Evolutionary conservation across 768 basidiomycete species (phyloP).

Genomic region (Daedaleopsis nitida): DNA sequence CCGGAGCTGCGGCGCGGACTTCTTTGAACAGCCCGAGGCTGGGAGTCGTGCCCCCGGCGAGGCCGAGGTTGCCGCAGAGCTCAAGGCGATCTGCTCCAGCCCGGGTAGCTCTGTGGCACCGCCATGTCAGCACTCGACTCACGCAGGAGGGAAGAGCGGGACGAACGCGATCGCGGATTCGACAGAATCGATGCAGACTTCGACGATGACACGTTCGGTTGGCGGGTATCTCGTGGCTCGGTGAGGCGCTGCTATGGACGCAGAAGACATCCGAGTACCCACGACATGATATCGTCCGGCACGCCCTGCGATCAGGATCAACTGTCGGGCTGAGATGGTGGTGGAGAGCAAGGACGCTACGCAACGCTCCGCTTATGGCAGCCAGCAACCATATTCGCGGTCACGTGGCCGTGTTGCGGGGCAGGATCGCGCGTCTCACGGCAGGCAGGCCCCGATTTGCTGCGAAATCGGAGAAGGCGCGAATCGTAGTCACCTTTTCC

Average conservation of each 20-base stretch:
- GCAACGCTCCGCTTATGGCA: background rate
- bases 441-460: too few species aligned
- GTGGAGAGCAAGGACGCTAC: background rate
- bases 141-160: background rate
- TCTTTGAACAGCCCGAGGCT: conserved; percentile 70
- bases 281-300: background rate
- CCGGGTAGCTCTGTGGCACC: conserved; percentile 53
- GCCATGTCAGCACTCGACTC: background rate
- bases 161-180: conserved; percentile 69
- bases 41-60: conserved; percentile 84
- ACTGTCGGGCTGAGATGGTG: background rate
- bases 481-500: too few species aligned
- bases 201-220: conserved; percentile 20
- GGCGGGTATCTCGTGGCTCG: conserved; percentile 3
- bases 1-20: conserved; percentile 50
- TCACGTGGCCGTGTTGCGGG: conserved; percentile 18
- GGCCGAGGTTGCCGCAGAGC: conserved; percentile 65
- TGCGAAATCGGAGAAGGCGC: too few species aligned
- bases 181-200: conserved; percentile 74
- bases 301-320: background rate
- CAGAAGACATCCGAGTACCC: background rate
- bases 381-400: conserved; percentile 2
- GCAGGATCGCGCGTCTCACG: conserved; percentile 13
- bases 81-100: conserved; percentile 81
- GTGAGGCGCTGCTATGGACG: background rate